These are phyloP conservation scores for Citrus australasica DNA, from an alignment of 345 rosid genomes.

Conservation along the genomic window DNA sequence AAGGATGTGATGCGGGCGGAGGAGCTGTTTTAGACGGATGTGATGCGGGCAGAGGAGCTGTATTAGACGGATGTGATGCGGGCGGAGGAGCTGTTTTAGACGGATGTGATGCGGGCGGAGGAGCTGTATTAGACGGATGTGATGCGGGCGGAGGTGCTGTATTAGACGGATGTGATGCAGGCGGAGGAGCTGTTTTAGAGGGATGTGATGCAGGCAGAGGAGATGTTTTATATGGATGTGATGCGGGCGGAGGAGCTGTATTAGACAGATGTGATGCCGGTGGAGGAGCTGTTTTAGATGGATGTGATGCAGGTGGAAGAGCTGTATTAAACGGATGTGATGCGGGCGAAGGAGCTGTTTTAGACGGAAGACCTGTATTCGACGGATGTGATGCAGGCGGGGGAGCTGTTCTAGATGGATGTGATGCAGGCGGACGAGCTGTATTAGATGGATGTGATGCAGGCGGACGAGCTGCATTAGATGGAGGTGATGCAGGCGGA, in stretches of 20 bases:
- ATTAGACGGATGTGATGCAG: neutral
- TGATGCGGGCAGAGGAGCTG: neutral
- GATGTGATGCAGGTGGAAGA: neutral
- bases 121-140: neutral
- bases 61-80: neutral
- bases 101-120: neutral
- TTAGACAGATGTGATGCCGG: neutral
- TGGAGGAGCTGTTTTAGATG: neutral
- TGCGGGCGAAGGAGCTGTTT: slow-evolving; percentile 26
- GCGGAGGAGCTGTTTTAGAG: neutral
- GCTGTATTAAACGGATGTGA: neutral
- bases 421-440: too few relatives aligned
- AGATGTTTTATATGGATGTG: neutral
- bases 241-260: neutral
- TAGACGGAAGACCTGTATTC: neutral
- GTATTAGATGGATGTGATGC: neutral
- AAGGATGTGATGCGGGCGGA: neutral
- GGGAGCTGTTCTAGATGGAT: neutral
- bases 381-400: neutral
- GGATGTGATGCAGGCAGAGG: neutral
- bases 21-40: neutral
- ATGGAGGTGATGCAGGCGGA: neutral
- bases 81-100: neutral
- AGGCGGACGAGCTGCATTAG: neutral
- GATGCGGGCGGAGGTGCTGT: slow-evolving; percentile 25